Evolutionary conservation across 2,329 filamentous ascomycete genomes (phyloP).

Genomic region (Alternaria novae-zelandiae): DNA sequence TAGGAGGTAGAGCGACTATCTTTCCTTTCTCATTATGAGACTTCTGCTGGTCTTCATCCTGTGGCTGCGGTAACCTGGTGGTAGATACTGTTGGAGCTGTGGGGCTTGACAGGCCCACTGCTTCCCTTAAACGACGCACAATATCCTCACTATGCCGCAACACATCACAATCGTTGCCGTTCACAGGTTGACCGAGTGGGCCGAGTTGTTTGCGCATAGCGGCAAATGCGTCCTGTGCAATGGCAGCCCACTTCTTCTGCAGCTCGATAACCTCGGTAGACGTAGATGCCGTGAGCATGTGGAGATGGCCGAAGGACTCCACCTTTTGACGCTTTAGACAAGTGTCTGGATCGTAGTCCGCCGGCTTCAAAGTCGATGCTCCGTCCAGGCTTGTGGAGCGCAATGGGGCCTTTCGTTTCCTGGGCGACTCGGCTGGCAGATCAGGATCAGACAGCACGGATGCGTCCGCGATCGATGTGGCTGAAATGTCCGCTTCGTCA

Average conservation of each 20-base stretch:
- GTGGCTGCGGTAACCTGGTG: background rate
- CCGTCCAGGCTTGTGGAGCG: background rate
- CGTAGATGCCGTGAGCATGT: background rate
- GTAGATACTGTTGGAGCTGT: background rate
- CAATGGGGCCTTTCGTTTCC: conserved; percentile 16
- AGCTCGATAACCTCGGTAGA: background rate
- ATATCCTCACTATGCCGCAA: background rate
- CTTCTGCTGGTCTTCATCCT: background rate
- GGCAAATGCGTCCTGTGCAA: background rate
- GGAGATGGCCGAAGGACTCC: background rate
- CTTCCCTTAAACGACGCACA: background rate
- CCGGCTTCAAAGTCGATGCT: background rate
- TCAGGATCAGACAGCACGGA: background rate
- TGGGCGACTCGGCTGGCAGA: background rate
- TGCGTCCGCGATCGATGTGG: background rate
- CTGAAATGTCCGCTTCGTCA: background rate
- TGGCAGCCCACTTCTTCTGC: background rate
- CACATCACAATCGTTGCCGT: background rate
- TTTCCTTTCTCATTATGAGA: background rate
- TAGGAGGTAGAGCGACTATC: background rate
- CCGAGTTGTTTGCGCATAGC: background rate
- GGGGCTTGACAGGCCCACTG: background rate
- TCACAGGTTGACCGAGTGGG: background rate
- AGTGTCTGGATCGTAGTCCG: background rate
- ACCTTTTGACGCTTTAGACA: conserved; percentile 6